Evolutionary conservation across 2,329 filamentous ascomycete genomes (phyloP).

Genomic region (Aspergillus ochraceoroseus): DNA sequence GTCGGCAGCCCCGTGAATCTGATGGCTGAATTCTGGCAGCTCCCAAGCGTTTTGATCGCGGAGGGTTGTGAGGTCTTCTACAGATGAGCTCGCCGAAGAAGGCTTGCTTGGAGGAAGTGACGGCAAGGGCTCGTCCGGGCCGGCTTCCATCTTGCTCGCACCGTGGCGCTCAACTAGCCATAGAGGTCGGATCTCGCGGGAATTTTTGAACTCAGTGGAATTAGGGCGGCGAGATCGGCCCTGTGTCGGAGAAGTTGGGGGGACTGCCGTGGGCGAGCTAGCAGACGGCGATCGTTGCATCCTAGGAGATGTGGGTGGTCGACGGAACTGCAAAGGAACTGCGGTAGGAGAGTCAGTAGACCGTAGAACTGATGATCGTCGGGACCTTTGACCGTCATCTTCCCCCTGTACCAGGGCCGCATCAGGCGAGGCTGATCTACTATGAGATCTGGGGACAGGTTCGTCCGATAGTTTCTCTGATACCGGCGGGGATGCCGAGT

Average conservation of each 20-base stretch:
- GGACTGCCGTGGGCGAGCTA: slow-evolving; percentile 34
- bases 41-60: slow-evolving; percentile 32
- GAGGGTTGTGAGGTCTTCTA: slow-evolving; percentile 38
- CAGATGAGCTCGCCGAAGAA: slow-evolving; percentile 47
- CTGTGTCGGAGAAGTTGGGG: slow-evolving; percentile 43
- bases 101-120: slow-evolving; percentile 50
- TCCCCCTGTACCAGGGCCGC: slow-evolving; percentile 14
- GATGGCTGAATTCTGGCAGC: slow-evolving; percentile 25
- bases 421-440: slow-evolving; percentile 34
- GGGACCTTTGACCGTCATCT: slow-evolving; percentile 19
- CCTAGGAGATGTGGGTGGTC: slow-evolving; percentile 46
- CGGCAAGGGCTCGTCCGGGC: slow-evolving; percentile 43
- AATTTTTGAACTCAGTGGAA: slow-evolving; percentile 51
- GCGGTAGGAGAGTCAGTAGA: slow-evolving; percentile 48
- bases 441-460: slow-evolving; percentile 29
- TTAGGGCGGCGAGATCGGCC: slow-evolving; percentile 45
- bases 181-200: slow-evolving; percentile 70
- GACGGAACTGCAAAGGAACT: slow-evolving; percentile 53
- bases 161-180: slow-evolving; percentile 69
- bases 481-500: slow-evolving; percentile 32
- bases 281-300: slow-evolving; percentile 41
- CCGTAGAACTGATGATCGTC: slow-evolving; percentile 29
- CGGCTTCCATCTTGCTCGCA: slow-evolving; percentile 38
- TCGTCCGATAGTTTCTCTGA: slow-evolving; percentile 27
- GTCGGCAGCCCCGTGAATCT: slow-evolving; percentile 29